Base-by-base conservation (phyloP, 257 asterid species). In the Jacaranda copaia region DNA sequence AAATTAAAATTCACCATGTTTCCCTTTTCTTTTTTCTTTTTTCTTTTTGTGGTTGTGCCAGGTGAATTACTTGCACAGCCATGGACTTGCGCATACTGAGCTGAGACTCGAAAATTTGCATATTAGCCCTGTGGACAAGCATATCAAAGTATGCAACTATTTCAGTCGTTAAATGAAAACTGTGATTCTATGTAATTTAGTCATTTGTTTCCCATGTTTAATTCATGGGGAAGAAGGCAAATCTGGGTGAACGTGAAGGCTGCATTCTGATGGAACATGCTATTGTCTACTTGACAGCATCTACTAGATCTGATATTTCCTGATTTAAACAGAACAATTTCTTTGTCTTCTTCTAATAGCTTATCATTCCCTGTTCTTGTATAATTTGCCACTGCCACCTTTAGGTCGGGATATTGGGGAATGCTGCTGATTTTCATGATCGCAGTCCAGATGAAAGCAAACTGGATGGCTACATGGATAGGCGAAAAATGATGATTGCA, bases 61-160 rank as follows among this genome's bases (percentile, higher is more conserved):
- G 98, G 99, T 94, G 83, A 94, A 94, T 88, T 94, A 94, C 82
- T 87, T 94, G 60, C 99, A 94, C 91, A 91, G 95, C 81, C 96
- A 92, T 84, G 99, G 99, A 68, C 96, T 94, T 76, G 99, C 97
- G 40, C 99, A 94, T 83, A 94, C 98, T 49, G 97, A 92, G 85
- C 72, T 94, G 87, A 94, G 91, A 74, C 91, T 94, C 36, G 99
- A 94, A 86, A 94, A 88, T 83, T 84, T 94, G 92, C 99, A 92
- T 75, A 86, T 94, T 79, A 79, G 99, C 85, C 92, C 96, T 2
- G 92, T 94, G 71, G 99, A 94, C 79, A 87, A 84, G 68, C 99
- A 94, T 85, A 88, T 94, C 78, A 94, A 92, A 85, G 98, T 94
- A 86, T 85, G 60, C 32, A 11, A 43, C 68, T 83, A 63, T 63